A percentile compares a stretch with the other conserved stretches of the same genome.
Conservation (phyloP, 2,329 filamentous ascomycete species). For the Fusarium cyanostomum region DNA sequence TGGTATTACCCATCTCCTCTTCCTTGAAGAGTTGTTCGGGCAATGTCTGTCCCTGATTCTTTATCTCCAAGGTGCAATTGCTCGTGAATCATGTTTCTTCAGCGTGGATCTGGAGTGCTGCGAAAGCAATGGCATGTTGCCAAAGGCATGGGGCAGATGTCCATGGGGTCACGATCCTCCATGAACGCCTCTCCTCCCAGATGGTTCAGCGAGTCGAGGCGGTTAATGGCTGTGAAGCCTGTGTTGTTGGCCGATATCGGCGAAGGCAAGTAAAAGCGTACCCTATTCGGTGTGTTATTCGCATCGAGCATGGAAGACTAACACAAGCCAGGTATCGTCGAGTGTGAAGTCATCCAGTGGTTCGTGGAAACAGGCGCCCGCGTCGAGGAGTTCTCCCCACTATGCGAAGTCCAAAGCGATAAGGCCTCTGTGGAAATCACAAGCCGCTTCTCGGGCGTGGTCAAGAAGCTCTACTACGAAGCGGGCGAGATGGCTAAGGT, state of each 20-base stretch:
- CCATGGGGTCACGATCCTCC: conserved; percentile 42
- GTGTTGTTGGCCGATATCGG: conserved; percentile 87
- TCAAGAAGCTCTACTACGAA: conserved; percentile 96
- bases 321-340: conserved; percentile 79
- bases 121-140: conserved; percentile 61
- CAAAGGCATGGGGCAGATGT: conserved; percentile 51
- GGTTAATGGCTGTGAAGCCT: conserved; percentile 72
- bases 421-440: conserved; percentile 94
- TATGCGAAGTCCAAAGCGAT: conserved; percentile 98
- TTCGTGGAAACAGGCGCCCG: conserved; percentile 95
- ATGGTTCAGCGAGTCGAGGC: conserved; percentile 62
- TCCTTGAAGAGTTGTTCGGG: conserved; percentile 27
- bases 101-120: conserved; percentile 60
- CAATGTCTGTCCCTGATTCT: conserved; percentile 28
- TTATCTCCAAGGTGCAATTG: conserved; percentile 28
- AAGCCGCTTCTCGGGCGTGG: conserved; percentile 91
- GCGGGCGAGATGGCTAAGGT: conserved; percentile 96
- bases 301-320: conserved; percentile 11
- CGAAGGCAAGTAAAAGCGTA: conserved; percentile 66
- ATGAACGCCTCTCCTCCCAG: conserved; percentile 48
- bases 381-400: conserved; percentile 96
- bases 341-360: conserved; percentile 99
- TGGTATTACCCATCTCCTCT: conserved; percentile 35
- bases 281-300: background rate
- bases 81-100: conserved; percentile 61